These are phyloP conservation scores for Balamuthia mandrillaris DNA, from an alignment of 208 protist genomes.

Conservation along the genomic window DNA sequence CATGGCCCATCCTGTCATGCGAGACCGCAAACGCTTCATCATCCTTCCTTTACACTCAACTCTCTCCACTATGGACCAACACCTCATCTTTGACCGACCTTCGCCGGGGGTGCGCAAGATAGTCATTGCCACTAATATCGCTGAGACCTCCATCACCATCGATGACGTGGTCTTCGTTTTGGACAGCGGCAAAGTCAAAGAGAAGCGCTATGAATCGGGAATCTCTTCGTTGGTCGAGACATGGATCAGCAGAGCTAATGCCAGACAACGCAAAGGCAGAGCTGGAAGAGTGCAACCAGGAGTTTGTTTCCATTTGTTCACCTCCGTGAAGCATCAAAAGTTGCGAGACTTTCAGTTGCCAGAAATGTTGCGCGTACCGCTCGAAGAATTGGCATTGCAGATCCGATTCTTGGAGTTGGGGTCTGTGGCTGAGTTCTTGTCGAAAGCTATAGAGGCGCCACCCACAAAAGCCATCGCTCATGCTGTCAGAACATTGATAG, in stretches of 20 bases:
- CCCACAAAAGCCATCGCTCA: slow-evolving; percentile 29
- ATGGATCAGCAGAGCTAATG: slow-evolving; percentile 87
- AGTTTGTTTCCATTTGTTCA: slow-evolving; percentile 91
- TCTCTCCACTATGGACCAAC: slow-evolving; percentile 84
- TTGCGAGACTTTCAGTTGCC: slow-evolving; percentile 76
- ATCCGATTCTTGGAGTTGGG: slow-evolving; percentile 66
- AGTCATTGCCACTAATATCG: slow-evolving; percentile 94
- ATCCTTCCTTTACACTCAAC: slow-evolving; percentile 88
- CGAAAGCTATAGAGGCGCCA: slow-evolving; percentile 53
- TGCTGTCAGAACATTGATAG: slow-evolving; percentile 69
- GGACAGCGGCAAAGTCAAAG: slow-evolving; percentile 91
- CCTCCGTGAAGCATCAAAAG: slow-evolving; percentile 29
- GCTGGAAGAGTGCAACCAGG: slow-evolving; percentile 92
- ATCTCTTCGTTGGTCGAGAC: slow-evolving; percentile 64
- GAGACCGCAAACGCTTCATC: slow-evolving; percentile 68
- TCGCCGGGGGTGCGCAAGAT: slow-evolving; percentile 86
- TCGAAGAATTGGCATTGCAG: slow-evolving; percentile 90
- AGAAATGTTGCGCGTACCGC: slow-evolving; percentile 91
- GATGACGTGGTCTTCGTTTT: slow-evolving; percentile 94
- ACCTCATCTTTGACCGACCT: slow-evolving; percentile 84
- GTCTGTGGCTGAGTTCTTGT: slow-evolving; percentile 43
- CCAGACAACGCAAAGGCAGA: slow-evolving; percentile 86
- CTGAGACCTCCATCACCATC: slow-evolving; percentile 96
- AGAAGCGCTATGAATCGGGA: slow-evolving; percentile 77
- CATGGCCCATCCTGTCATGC: slow-evolving; percentile 36